These are phyloP conservation scores for Fusarium avenaceum DNA, from an alignment of 2,329 filamentous ascomycete species.

Conservation along the genomic window DNA sequence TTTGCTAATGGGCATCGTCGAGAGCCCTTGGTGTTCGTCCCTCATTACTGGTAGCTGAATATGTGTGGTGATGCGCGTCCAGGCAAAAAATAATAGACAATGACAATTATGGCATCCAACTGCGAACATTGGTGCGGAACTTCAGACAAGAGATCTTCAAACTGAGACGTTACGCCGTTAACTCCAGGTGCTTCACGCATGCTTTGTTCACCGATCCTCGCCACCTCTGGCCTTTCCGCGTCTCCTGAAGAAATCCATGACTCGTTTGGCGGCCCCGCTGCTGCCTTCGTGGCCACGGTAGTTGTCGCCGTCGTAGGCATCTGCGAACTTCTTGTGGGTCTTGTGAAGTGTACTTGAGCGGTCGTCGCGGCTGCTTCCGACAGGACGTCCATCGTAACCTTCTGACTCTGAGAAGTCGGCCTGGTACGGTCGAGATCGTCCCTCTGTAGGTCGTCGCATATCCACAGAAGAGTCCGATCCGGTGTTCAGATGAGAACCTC, in stretches of 20 bases:
- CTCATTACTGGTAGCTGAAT: slow-evolving; percentile 48
- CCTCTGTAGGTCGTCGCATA: slow-evolving; percentile 57
- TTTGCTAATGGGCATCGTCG: slow-evolving; percentile 42
- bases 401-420: slow-evolving; percentile 60
- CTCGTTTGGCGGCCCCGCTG: slow-evolving; percentile 87
- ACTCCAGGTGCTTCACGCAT: slow-evolving; percentile 42
- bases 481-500: slow-evolving; percentile 61
- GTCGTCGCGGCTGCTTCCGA: slow-evolving; percentile 56
- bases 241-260: slow-evolving; percentile 98
- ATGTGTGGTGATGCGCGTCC: slow-evolving; percentile 43
- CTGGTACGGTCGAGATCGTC: slow-evolving; percentile 60
- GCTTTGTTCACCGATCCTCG: slow-evolving; percentile 62
- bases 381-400: slow-evolving; percentile 57
- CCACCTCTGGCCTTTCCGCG: slow-evolving; percentile 80
- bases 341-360: slow-evolving; percentile 79
- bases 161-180: slow-evolving; percentile 42
- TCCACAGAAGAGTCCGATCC: slow-evolving; percentile 69
- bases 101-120: slow-evolving; percentile 49
- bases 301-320: slow-evolving; percentile 85
- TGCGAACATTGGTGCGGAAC: slow-evolving; percentile 42
- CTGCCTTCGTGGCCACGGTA: slow-evolving; percentile 80
- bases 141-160: slow-evolving; percentile 45
- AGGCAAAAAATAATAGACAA: slow-evolving; percentile 46
- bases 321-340: slow-evolving; percentile 87
- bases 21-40: slow-evolving; percentile 43